Conservation (phyloP, 768 basidiomycete genomes). For the Russula sp. region DNA sequence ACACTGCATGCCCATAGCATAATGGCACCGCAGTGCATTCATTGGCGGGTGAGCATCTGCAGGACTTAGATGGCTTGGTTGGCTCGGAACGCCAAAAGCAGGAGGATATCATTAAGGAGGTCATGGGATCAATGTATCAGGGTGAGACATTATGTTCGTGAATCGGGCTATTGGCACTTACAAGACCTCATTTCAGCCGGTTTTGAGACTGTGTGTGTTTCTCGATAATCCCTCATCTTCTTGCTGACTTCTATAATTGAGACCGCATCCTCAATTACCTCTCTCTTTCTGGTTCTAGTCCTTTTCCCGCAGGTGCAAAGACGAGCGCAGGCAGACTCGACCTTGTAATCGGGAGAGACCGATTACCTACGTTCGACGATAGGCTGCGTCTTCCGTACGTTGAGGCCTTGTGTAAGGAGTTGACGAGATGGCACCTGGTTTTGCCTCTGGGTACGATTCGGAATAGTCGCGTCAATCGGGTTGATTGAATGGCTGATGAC, state of each 20-base stretch:
- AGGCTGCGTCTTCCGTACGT: constrained; percentile 33
- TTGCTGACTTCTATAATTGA: background rate
- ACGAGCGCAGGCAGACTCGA: constrained; percentile 13
- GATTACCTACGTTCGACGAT: constrained; percentile 34
- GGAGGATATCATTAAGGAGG: background rate
- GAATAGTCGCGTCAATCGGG: no score
- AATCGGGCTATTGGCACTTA: background rate
- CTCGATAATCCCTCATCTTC: background rate
- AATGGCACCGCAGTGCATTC: constrained; percentile 14
- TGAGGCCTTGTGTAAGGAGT: constrained; percentile 33
- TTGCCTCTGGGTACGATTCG: constrained; percentile 9
- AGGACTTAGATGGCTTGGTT: constrained; percentile 9
- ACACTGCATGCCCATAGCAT: background rate
- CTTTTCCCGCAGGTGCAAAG: constrained; percentile 20
- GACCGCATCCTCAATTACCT: constrained; percentile 14
- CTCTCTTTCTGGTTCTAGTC: constrained; percentile 16
- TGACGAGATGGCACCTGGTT: constrained; percentile 31
- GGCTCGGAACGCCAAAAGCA: constrained; percentile 6
- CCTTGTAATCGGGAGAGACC: constrained; percentile 28
- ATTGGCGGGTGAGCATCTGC: constrained; percentile 12
- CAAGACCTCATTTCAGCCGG: constrained; percentile 10
- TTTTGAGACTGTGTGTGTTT: constrained; percentile 10
- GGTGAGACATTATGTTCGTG: background rate
- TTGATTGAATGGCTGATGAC: background rate
- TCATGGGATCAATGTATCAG: constrained; percentile 14